Base-by-base conservation (phyloP, 495 filamentous ascomycete species). In the Aspergillus mulundensis region DNA sequence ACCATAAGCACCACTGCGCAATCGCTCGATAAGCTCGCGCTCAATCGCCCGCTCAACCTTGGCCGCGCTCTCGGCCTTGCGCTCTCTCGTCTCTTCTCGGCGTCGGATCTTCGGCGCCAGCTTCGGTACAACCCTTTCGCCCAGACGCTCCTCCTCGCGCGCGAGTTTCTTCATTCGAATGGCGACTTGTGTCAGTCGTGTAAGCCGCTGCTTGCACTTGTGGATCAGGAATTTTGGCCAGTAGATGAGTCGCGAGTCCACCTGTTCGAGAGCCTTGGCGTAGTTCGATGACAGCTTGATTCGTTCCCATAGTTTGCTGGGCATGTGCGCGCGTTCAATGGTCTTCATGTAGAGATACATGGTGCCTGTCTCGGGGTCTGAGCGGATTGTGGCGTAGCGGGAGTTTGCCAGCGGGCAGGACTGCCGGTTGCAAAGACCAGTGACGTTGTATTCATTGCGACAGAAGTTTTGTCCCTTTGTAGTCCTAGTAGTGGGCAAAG, bases 321-420 rank as follows among this genome's bases (percentile, higher is more conserved):
- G 94, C 78, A 90, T 86, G 73, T 98, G 94, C 6, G 89, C 80
- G 20, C 93, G 88, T 70, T 96, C 91, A 61, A 92, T 82, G 3
- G 91, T 95, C 76, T 97, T 98, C 81, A 97, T 95, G 81, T 96
- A 97, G 52, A 98, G 86, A 73, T 96, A 97, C 62, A 97, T 85
- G 20, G 81, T 81, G 43, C 89, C 90, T 24, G 89, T 91, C 41
- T 85, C 83, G 32, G 90, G 84, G 63, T 93, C 83, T 23, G 86
- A 82, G 57, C 95, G 89, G 57, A 98, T 83, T 15, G 94, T 97
- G 41, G 94, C 95, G 79, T 98, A 98, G 21, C 91, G 88, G 52
- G 85, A 89, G 76, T 97, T 98, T 61, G 94, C 94, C 48, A 98
- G 87, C 19, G 94, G 94, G 71, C 94, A 97, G 52, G 90, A 90